Conservation (phyloP, 2,329 filamentous ascomycete genomes). For the Colletotrichum sp. region DNA sequence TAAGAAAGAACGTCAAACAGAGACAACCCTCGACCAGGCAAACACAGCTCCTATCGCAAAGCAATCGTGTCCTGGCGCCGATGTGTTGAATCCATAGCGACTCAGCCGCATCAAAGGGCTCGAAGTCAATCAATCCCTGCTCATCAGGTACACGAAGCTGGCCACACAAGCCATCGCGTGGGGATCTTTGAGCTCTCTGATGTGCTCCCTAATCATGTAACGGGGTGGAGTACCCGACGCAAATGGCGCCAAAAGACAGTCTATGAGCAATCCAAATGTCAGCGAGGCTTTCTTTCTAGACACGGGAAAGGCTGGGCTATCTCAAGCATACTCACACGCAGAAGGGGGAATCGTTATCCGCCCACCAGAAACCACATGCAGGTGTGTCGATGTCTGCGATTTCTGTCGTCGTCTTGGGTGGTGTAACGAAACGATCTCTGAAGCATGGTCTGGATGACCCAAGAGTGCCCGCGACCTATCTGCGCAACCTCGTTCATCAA, state of each 20-base stretch:
- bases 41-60: not conserved
- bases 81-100: not conserved
- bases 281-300: not conserved
- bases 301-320: not conserved
- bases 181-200: not conserved
- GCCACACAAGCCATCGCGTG: not conserved
- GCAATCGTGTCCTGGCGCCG: not conserved
- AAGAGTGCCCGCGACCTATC: not conserved
- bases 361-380: not conserved
- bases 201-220: not conserved
- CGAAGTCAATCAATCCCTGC: not conserved
- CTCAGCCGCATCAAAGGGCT: not conserved
- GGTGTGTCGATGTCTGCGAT: not conserved
- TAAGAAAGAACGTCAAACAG: not conserved
- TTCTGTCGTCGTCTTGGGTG: not conserved
- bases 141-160: not conserved
- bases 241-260: not conserved
- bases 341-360: rapidly evolving
- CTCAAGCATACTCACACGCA: not conserved
- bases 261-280: not conserved
- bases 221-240: not conserved
- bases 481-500: not conserved
- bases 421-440: not conserved
- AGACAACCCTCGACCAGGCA: not conserved
- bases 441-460: not conserved